Percentiles rank a stretch among this genome's conserved stretches.
These are phyloP conservation scores for Phytophthora syringae DNA, from an alignment of 352 stramenopile genomes.

Conservation along the genomic window DNA sequence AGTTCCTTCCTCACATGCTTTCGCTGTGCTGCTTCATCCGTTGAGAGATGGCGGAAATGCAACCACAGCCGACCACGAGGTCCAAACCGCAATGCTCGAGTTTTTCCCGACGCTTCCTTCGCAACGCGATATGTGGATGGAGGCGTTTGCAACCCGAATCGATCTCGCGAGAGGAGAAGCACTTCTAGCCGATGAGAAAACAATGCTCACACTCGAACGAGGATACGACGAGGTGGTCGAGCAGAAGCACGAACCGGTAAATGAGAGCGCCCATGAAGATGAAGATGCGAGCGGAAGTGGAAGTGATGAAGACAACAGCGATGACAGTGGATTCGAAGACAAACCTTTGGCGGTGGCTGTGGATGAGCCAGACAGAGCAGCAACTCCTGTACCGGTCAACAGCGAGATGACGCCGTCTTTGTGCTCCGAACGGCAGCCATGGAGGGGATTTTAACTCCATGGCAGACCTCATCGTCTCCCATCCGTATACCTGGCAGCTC, in stretches of 20 bases:
- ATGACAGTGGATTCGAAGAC: conserved; percentile 27
- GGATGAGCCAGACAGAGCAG: neutral
- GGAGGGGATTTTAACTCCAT: conserved; percentile 58
- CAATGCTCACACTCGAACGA: conserved; percentile 51
- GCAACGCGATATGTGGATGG: conserved; percentile 51
- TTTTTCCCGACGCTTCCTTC: conserved; percentile 47
- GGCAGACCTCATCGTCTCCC: conserved; percentile 29
- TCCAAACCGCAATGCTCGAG: conserved; percentile 33
- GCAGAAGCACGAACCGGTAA: conserved; percentile 5
- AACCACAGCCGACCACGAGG: conserved; percentile 4
- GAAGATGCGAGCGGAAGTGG: neutral
- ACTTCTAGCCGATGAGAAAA: conserved; percentile 58
- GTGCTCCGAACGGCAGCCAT: conserved; percentile 46
- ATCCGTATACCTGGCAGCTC: conserved; percentile 30
- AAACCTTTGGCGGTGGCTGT: conserved; percentile 8
- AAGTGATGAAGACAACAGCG: conserved; percentile 5
- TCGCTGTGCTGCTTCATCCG: conserved; percentile 29
- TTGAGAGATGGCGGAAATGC: neutral
- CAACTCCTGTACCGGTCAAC: neutral
- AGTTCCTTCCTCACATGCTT: conserved; percentile 13
- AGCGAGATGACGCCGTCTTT: conserved; percentile 2
- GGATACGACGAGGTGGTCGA: conserved; percentile 11
- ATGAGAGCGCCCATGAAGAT: neutral
- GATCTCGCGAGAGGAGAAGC: conserved; percentile 60
- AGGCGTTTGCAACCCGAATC: conserved; percentile 45